phyloP scores from a whole-genome alignment of 2,329 filamentous ascomycete genomes.

The Calcarisporium arbuscula region DNA sequence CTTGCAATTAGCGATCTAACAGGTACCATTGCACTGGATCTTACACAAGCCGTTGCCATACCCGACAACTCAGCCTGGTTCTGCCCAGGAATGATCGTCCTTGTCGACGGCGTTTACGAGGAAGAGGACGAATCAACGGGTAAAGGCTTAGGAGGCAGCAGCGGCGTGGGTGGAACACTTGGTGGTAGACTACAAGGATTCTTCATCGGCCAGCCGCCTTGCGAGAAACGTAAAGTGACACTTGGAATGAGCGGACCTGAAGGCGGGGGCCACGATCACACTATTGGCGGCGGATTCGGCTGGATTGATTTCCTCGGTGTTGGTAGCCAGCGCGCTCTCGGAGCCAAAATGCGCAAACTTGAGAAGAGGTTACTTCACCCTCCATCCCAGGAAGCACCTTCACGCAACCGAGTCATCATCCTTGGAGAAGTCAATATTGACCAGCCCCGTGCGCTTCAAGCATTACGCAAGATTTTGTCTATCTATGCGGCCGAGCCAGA shows the following conservation, averaged over 20 bases:
- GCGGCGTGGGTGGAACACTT: constrained; percentile 81
- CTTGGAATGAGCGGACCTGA: constrained; percentile 62
- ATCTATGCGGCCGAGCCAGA: constrained; percentile 63
- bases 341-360: constrained; percentile 74
- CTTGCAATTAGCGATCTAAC: constrained; percentile 81
- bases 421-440: constrained; percentile 85
- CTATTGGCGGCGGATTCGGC: constrained; percentile 76
- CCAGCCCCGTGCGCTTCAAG: constrained; percentile 71
- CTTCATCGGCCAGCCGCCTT: constrained; percentile 85
- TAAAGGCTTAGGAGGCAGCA: constrained; percentile 66
- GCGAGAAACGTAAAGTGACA: constrained; percentile 74
- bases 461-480: constrained; percentile 71
- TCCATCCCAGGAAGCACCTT: constrained; percentile 26
- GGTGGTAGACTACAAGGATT: constrained; percentile 89
- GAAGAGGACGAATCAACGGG: constrained; percentile 73
- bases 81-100: constrained; percentile 88
- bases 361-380: constrained; percentile 60
- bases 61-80: constrained; percentile 89
- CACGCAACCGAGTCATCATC: constrained; percentile 58
- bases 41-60: constrained; percentile 73
- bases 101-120: constrained; percentile 94
- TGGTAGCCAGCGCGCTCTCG: constrained; percentile 80
- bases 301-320: constrained; percentile 96
- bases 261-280: constrained; percentile 51
- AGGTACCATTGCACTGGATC: constrained; percentile 78